Evolutionary conservation across 495 filamentous ascomycete genomes (phyloP).

Genomic region (Penicillium soppii): DNA sequence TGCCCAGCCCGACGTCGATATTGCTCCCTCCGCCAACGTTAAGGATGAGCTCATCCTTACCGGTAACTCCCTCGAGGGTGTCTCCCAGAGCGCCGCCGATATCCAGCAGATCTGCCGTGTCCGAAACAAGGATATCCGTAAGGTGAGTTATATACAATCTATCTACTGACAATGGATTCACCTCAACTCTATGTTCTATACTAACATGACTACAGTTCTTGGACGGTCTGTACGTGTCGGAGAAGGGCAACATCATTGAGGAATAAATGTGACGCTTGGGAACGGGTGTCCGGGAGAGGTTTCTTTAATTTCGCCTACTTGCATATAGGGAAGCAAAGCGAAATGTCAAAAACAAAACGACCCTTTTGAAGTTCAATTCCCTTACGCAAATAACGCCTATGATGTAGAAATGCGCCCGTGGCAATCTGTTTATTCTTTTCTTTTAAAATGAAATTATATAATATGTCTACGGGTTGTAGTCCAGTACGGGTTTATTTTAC

Average conservation of each 20-base stretch:
- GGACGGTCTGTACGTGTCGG: conserved; percentile 98
- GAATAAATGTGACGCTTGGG: conserved; percentile 51
- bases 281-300: conserved; percentile 44
- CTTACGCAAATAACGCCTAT: conserved; percentile 19
- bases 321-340: conserved; percentile 47
- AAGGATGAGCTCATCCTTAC: conserved; percentile 95
- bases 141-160: conserved; percentile 56
- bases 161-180: not conserved
- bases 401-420: conserved; percentile 23
- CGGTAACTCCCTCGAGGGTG: conserved; percentile 93
- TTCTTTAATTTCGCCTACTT: conserved; percentile 47
- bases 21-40: conserved; percentile 81
- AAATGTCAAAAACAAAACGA: conserved; percentile 45
- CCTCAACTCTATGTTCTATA: conserved; percentile 30
- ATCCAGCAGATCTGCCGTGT: conserved; percentile 99
- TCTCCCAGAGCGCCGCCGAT: conserved; percentile 96
- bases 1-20: conserved; percentile 86
- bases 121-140: conserved; percentile 99
- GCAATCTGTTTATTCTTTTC: not conserved
- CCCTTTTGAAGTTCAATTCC: conserved; percentile 37
- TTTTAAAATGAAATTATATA: too few species aligned
- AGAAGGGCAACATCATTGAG: conserved; percentile 89
- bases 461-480: too few species aligned
- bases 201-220: conserved; percentile 71
- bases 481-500: not conserved